A percentile compares a stretch with the other conserved stretches of the same genome.
These are phyloP conservation scores for Iodosphaeria phyllophila DNA, from an alignment of 2,329 filamentous ascomycete species.

Conservation along the genomic window DNA sequence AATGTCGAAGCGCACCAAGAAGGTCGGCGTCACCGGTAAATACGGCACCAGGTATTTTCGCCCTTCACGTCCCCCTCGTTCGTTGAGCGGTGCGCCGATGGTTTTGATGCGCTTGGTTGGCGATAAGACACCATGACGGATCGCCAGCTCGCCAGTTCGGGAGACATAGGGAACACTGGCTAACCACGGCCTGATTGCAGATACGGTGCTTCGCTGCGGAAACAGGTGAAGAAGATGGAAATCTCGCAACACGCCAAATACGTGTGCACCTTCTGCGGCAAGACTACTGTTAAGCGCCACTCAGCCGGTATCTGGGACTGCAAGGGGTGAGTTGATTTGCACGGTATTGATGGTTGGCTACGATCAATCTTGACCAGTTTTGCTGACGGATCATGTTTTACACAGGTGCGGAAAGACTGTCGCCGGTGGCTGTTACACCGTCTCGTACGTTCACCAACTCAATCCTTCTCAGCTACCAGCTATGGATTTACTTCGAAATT, in stretches of 20 bases:
- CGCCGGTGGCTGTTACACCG: slow-evolving; percentile 83
- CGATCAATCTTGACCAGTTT: no score
- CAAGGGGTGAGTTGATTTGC: no score
- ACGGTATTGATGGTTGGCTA: no score
- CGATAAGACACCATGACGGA: no score
- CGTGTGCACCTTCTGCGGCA: slow-evolving; percentile 75
- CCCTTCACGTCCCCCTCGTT: slow-evolving; percentile 7
- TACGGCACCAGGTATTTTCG: slow-evolving; percentile 78
- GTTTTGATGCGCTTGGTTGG: slow-evolving; percentile 6
- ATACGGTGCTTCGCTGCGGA: slow-evolving; percentile 98
- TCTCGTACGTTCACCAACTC: slow-evolving; percentile 59
- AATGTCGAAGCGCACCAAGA: slow-evolving; percentile 94
- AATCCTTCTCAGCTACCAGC: not conserved
- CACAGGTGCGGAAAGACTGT: slow-evolving; percentile 95
- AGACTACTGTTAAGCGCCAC: slow-evolving; percentile 81
- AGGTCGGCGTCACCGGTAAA: slow-evolving; percentile 98
- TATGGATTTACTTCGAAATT: not conserved
- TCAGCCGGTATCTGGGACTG: slow-evolving; percentile 95
- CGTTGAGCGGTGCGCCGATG: no score
- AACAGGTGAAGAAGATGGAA: slow-evolving; percentile 99
- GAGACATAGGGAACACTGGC: no score
- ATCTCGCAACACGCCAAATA: slow-evolving; percentile 96
- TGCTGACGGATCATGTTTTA: no score
- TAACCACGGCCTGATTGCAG: no score
- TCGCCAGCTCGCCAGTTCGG: no score